Evolutionary conservation across 495 filamentous ascomycete genomes (phyloP), one percentile per base, ranked within the genome.

Genomic region (Xylaria castorea): DNA sequence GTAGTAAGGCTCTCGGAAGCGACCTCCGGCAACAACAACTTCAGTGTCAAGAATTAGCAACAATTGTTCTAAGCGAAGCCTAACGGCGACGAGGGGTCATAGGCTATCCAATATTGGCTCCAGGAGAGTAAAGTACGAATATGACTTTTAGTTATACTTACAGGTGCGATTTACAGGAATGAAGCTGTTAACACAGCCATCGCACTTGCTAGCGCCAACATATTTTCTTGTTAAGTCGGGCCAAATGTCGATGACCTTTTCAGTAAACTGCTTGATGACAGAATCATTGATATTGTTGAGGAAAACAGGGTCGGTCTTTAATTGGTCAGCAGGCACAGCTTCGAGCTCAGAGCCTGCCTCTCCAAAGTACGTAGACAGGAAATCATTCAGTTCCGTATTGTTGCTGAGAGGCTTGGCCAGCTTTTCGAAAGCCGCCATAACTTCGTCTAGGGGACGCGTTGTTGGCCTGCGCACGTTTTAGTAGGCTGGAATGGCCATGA

Each of bases 1-100:
- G 76, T 87, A 87, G 68, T 86, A 87, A 22, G 84, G 80, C 73
- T 87, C 85, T 63, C 85, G 81, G 74, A 87, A 87, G 50, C 85
- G 82, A 16, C 85, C 85, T 27, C 85, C 85, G 3, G 85, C 85
- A 32, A 87, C 81, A 30, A 87, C 84, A 64, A 87, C 86, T 76
- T 48, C 18, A 62, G 48, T 3, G 12, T 51, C 6, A 70, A 30
- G 2, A 42, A 38, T 50, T 38, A 70, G 68, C 32, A 66, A 51
- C 18, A 3, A 5, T 25, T 32, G 5, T 40, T 27, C 7, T 5
- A 30, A 18, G 5, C 0, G 6, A 62, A 36, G 11, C 14, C 3
- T 38, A 6, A 5, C 0, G 8, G 48, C 9, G 22, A 16, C 2
- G 18, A 16, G 22, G 14, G 48, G 30, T 16, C 5, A 42, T 1